Evolutionary conservation across 78 protist species (phyloP), one percentile per base, ranked within the genome.

Genomic region (Fonticula alba): DNA sequence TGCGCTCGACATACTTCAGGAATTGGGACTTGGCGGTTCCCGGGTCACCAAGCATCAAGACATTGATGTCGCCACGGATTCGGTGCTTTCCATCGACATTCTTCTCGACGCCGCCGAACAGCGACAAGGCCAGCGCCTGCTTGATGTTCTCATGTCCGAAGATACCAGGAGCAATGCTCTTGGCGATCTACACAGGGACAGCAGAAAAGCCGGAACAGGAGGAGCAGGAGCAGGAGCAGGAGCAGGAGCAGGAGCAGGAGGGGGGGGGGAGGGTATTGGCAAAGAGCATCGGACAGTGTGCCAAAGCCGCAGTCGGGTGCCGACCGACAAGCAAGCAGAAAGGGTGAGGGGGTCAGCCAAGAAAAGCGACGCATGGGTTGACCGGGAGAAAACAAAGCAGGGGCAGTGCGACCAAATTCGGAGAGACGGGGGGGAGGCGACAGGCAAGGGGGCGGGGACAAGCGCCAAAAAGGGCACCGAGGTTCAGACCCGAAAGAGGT

Each of bases 21-120:
- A 80, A 76, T 74, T 96, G 99, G 31, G 98, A 92, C 80, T 97
- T 95, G 64, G 97, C 99, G 1, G 84, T 74, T 24, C 98, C 97
- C 10, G 99, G 99, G 71, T 97, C 99, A 50, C 99, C 99, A 26
- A 94, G 54, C 15, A 97, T 43, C 41, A 95, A 71, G 19, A 97
- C 90, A 81, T 97, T 97, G 79, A 97, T 95, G 75, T 97, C 99
- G 9, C 99, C 99, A 33, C 99, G 85, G 38, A 92, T 69, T 31
- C 85, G 60, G 66, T 89, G 96, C 76, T 76, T 72, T 52, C 55
- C 74, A 3, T 51, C 20, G 32, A 65, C 57, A 46, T 76, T 62
- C 79, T 88, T 88, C 47, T 82, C 58, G 19, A 43, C 66, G 22
- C 98, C 99, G 43, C 99, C 98, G 57, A 96, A 90, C 68, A 96